phyloP scores from a whole-genome alignment of 2,329 filamentous ascomycete genomes.

The Metarhizium sp. region DNA sequence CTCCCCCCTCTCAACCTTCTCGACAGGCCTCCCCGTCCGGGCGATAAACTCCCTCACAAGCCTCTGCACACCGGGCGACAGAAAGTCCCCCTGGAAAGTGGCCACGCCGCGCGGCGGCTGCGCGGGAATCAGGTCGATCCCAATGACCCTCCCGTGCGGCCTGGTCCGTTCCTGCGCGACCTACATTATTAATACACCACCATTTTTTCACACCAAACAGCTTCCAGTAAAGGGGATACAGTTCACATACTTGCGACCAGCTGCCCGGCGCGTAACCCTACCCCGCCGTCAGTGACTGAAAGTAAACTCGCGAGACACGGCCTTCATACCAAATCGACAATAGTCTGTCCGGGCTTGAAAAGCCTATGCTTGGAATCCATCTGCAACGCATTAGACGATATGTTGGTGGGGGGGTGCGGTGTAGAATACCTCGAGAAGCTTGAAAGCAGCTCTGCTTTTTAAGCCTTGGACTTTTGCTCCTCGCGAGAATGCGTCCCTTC shows the following conservation, averaged over 20 bases:
- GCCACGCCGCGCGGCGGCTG: conserved; percentile 87
- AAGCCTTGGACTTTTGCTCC: conserved; percentile 71
- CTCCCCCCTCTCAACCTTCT: background rate
- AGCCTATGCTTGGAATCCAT: conserved; percentile 75
- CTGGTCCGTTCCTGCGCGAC: conserved; percentile 72
- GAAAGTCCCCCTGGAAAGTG: conserved; percentile 89
- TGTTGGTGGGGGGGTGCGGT: background rate
- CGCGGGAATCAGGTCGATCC: conserved; percentile 89
- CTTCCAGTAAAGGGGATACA: too few species aligned
- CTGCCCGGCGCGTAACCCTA: conserved; percentile 69
- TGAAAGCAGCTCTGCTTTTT: conserved; percentile 89
- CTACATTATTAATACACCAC: conserved; percentile 28
- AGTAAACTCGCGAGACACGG: too few species aligned
- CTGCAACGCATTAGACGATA: conserved; percentile 28
- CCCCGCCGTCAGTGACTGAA: background rate
- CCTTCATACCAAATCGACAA: conserved; percentile 70
- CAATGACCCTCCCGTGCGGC: conserved; percentile 71
- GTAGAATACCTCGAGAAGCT: conserved; percentile 64
- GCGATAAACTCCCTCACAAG: conserved; percentile 70
- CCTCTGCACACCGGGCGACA: conserved; percentile 62
- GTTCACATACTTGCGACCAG: conserved; percentile 54
- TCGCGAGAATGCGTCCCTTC: conserved; percentile 59
- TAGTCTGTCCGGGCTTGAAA: conserved; percentile 71
- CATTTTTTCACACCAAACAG: too few species aligned
- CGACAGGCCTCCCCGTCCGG: conserved; percentile 30